Evolutionary conservation across 345 rosid genomes (phyloP).

Genomic region (Kernera saxatilis): DNA sequence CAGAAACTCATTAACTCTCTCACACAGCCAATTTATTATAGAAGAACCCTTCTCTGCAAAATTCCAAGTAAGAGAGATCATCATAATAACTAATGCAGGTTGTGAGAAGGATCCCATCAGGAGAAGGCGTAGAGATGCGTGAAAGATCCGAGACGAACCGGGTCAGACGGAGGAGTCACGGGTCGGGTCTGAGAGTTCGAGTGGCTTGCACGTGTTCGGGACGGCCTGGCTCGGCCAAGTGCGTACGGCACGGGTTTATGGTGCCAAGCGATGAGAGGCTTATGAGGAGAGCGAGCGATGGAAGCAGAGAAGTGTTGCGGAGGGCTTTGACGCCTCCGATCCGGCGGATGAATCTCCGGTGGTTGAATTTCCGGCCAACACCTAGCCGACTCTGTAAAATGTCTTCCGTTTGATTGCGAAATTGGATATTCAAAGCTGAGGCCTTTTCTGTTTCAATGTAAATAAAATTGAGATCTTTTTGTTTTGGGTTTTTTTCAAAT

Average conservation of each 20-base stretch:
- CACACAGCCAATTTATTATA: not conserved
- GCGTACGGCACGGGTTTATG: slow-evolving; percentile 24
- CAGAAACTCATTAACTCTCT: slow-evolving; percentile 28
- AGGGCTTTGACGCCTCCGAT: slow-evolving; percentile 49
- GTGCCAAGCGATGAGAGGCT: slow-evolving; percentile 35
- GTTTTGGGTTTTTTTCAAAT: too few relatives aligned
- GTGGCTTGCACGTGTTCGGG: slow-evolving; percentile 26
- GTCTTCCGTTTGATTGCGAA: slow-evolving; percentile 33
- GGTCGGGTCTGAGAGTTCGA: slow-evolving; percentile 18
- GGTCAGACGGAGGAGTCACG: slow-evolving; percentile 15
- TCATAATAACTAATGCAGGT: slow-evolving; percentile 11
- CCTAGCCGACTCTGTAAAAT: slow-evolving; percentile 47
- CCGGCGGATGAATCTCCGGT: slow-evolving; percentile 39
- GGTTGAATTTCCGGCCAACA: slow-evolving; percentile 48
- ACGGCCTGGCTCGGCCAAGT: slow-evolving; percentile 26
- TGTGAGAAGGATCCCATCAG: slow-evolving; percentile 26
- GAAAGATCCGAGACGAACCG: slow-evolving; percentile 3
- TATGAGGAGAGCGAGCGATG: slow-evolving; percentile 21
- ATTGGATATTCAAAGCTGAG: not conserved
- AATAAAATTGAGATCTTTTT: not conserved
- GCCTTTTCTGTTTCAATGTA: slow-evolving; percentile 4
- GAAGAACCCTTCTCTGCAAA: not conserved
- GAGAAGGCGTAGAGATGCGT: slow-evolving; percentile 28
- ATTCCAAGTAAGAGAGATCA: not conserved
- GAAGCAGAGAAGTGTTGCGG: slow-evolving; percentile 35